These are phyloP conservation scores for Crassisporium funariophilum DNA, from an alignment of 768 basidiomycete genomes.

Conservation along the genomic window DNA sequence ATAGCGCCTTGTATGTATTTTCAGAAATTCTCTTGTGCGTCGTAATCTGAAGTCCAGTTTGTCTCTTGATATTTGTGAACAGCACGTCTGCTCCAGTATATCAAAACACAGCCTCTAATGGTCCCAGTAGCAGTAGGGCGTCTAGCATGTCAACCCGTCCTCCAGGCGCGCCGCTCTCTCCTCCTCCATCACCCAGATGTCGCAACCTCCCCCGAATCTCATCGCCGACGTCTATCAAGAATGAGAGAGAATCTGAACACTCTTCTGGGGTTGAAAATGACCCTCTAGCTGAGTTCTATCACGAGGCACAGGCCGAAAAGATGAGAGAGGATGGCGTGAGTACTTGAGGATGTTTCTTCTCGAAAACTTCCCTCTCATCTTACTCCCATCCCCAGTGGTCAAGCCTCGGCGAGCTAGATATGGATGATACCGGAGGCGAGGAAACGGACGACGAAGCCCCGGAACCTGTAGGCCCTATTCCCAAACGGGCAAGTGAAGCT, in stretches of 20 bases:
- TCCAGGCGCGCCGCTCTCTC: slow-evolving; percentile 13
- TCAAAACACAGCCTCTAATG: not conserved
- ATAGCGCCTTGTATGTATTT: not conserved
- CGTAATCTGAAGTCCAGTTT: not conserved
- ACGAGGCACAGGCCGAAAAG: slow-evolving; percentile 47
- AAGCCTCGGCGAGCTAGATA: slow-evolving; percentile 32
- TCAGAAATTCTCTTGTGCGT: not conserved
- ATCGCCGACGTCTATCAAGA: slow-evolving; percentile 3
- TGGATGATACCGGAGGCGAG: slow-evolving; percentile 7
- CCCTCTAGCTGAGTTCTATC: slow-evolving; percentile 68
- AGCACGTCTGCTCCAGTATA: not conserved
- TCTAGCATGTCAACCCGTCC: not conserved
- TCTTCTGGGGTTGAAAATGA: slow-evolving; percentile 38
- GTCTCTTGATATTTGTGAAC: not conserved
- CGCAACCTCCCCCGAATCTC: not conserved
- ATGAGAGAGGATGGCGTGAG: slow-evolving; percentile 42
- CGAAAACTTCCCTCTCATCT: not conserved
- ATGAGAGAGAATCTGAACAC: not conserved
- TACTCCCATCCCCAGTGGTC: slow-evolving; percentile 28
- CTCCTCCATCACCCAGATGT: slow-evolving; percentile 13
- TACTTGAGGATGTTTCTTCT: not conserved
- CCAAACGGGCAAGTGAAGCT: slow-evolving; percentile 17
- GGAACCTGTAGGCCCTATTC: slow-evolving; percentile 12
- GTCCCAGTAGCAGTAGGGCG: not conserved
- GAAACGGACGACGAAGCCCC: slow-evolving; percentile 18